These are phyloP conservation scores for Cyberlindnera euphorbiiphila DNA, from an alignment of 805 yeast genomes.

Conservation along the genomic window DNA sequence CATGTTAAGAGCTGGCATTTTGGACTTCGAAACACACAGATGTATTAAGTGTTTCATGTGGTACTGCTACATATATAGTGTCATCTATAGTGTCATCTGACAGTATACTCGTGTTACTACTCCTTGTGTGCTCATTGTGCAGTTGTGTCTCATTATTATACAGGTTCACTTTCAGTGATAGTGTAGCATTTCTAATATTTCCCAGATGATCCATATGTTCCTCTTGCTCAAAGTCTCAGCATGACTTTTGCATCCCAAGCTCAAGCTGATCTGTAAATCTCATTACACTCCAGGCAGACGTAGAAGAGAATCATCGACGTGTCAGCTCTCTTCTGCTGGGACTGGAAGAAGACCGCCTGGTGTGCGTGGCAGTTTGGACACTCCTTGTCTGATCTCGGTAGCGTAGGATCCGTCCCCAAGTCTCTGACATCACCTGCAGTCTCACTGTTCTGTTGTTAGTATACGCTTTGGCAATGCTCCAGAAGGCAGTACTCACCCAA, in stretches of 20 bases:
- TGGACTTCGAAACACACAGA: too few species aligned
- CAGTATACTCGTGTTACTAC: too few species aligned
- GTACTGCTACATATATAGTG: too few species aligned
- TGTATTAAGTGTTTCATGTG: too few species aligned
- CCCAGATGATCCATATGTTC: too few species aligned
- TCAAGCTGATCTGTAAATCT: constrained; percentile 43
- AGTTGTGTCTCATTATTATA: too few species aligned
- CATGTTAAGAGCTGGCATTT: too few species aligned
- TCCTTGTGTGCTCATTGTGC: too few species aligned
- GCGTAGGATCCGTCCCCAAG: constrained; percentile 94
- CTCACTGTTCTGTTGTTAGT: constrained; percentile 38
- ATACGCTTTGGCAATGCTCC: not conserved
- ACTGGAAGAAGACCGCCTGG: constrained; percentile 95
- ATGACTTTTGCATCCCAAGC: not conserved
- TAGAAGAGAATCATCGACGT: constrained; percentile 93
- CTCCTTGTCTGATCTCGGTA: constrained; percentile 90
- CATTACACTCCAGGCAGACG: constrained; percentile 84
- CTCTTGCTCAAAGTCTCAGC: too few species aligned
- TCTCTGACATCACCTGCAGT: constrained; percentile 97
- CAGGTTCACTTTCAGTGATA: too few species aligned
- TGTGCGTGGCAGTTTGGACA: constrained; percentile 86
- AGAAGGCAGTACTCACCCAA: constrained; percentile 40
- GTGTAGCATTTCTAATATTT: too few species aligned
- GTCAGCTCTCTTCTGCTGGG: constrained; percentile 92
- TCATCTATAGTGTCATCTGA: too few species aligned